Evolutionary conservation across 139 green algal species (phyloP).

Genomic region (Trebouxia sp.): DNA sequence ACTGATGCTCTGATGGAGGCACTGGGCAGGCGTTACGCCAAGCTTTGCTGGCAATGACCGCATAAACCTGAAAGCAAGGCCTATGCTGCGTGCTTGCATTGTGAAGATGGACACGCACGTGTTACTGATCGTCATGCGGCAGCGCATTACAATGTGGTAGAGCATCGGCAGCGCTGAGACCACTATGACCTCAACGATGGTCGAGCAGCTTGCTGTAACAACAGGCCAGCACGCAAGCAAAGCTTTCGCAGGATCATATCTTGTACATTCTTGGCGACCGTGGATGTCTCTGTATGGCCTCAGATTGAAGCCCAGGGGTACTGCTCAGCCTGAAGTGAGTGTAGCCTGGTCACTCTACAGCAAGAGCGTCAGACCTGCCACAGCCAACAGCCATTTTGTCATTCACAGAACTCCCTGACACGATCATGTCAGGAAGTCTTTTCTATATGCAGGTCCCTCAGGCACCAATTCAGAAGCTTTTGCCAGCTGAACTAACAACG

Average conservation of each 20-base stretch:
- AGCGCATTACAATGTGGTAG: too few relatives aligned
- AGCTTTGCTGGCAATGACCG: too few relatives aligned
- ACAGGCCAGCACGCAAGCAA: neutral
- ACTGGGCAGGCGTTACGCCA: too few relatives aligned
- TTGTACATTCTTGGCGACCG: constrained; percentile 37
- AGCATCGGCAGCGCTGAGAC: too few relatives aligned
- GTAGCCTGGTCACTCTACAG: too few relatives aligned
- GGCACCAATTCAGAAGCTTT: constrained; percentile 67
- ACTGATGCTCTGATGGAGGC: too few relatives aligned
- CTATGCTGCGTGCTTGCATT: too few relatives aligned
- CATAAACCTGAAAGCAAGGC: too few relatives aligned
- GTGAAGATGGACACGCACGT: too few relatives aligned
- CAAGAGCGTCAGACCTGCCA: neutral
- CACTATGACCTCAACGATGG: neutral
- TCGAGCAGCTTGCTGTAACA: neutral
- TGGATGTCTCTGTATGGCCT: constrained; percentile 66
- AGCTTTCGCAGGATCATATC: neutral
- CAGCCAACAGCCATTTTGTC: neutral
- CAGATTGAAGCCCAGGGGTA: constrained; percentile 27
- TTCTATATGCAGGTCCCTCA: constrained; percentile 45
- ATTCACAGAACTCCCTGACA: neutral
- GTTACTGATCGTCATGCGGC: too few relatives aligned
- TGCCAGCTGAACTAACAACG: constrained; percentile 77
- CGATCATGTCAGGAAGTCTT: neutral
- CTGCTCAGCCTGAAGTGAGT: constrained; percentile 13